Base-by-base conservation (phyloP, 805 yeast species). In the Sungouiozyma ichnusensis region DNA sequence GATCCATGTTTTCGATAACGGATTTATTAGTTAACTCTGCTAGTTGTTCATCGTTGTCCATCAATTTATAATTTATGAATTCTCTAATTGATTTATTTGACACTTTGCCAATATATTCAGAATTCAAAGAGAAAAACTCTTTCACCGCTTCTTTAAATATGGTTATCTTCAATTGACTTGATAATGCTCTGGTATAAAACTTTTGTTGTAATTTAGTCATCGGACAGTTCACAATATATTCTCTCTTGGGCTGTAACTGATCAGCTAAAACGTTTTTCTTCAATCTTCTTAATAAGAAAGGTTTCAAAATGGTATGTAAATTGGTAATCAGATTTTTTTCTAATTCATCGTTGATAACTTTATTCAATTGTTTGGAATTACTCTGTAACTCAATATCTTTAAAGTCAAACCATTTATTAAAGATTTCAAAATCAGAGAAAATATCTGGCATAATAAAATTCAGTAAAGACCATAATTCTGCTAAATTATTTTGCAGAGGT, bases 381-480 rank as follows among this genome's bases (percentile, higher is more conserved):
- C 58, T 46, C 33, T 53, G 55, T 37, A 81, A 56, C 32, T 58
- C 55, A 34, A 81, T 56, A 33, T 75, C 79, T 37, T 78, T 75
- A 52, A 84, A 84, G 60, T 92, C 94, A 63, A 90, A 92, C 97
- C 97, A 90, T 55, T 80, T 82, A 59, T 90, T 94, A 57, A 90
- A 90, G 35, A 87, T 71, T 40, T 81, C 90, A 46, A 88, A 72
- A 60, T 90, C 97, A 35, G 85, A 85, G 59, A 90, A 90, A 20
- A 92, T 83, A 53, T 87, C 96, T 0, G 98, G 98, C 40, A 90
- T 66, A 31, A 92, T 81, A 56, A 90, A 90, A 57, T 92, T 92
- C 42, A 90, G 68, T 44, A 92, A 66, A 0, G 96, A 82, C 97
- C 97, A 90, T 33, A 92, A 65, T 62, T 92, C 97, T 41, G 81